phyloP scores from a whole-genome alignment of 2,329 filamentous ascomycete genomes.

The Boeremia exigua region DNA sequence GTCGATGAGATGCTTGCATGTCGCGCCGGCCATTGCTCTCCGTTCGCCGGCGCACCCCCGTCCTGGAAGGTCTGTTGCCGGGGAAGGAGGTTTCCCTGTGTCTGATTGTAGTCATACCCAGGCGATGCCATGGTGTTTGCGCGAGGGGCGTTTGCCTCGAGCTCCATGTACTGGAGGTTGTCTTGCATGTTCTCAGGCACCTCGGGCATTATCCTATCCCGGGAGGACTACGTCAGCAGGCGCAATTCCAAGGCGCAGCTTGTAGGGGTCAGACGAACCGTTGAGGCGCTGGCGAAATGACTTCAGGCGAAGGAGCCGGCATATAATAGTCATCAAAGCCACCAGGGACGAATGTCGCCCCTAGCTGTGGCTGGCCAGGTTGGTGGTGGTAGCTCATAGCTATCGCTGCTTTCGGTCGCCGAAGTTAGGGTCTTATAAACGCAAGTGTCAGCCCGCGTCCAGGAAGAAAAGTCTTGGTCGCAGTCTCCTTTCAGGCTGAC shows the following conservation, averaged over 20 bases:
- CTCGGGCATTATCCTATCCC: constrained; percentile 84
- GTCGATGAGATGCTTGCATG: constrained; percentile 46
- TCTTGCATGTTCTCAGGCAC: constrained; percentile 97
- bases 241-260: constrained; percentile 30
- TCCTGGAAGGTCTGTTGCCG: constrained; percentile 39
- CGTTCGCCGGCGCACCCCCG: constrained; percentile 24
- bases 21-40: constrained; percentile 40
- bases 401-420: constrained; percentile 23
- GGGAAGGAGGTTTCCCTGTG: constrained; percentile 37
- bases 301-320: constrained; percentile 61
- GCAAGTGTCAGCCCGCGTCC: constrained; percentile 38
- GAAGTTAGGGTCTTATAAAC: constrained; percentile 22
- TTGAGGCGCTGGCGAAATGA: constrained; percentile 74
- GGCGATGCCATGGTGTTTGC: constrained; percentile 39
- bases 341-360: constrained; percentile 72
- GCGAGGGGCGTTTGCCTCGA: constrained; percentile 67
- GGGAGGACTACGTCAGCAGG: constrained; percentile 37
- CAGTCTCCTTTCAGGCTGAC: constrained; percentile 22
- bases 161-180: constrained; percentile 88
- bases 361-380: constrained; percentile 43
- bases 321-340: constrained; percentile 72
- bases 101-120: constrained; percentile 36
- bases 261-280: constrained; percentile 57
- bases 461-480: constrained; percentile 19
- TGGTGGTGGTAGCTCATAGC: constrained; percentile 49